Percentiles rank a stretch among this genome's conserved stretches.
Conservation (phyloP, 2,329 filamentous ascomycete species). For the Thermomyces lanuginosus region DNA sequence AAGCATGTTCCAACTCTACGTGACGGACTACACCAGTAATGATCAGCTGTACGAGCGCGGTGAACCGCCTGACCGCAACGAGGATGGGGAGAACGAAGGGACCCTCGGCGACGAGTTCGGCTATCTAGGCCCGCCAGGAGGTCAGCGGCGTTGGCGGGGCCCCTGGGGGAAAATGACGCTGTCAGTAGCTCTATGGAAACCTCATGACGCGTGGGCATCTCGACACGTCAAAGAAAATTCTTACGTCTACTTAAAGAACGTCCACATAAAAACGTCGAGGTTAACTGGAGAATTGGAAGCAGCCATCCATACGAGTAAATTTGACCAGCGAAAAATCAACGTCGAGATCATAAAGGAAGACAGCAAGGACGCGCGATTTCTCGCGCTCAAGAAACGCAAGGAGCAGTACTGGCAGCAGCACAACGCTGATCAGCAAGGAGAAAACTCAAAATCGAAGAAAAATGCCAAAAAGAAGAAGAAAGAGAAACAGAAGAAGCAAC, state of each 20-base stretch:
- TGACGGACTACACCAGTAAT: slow-evolving; percentile 73
- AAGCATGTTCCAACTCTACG: slow-evolving; percentile 46
- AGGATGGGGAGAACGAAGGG: slow-evolving; percentile 25
- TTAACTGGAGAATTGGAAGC: slow-evolving; percentile 49
- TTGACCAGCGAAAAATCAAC: slow-evolving; percentile 37
- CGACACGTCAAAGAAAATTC: slow-evolving; percentile 40
- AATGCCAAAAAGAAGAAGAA: slow-evolving; percentile 21
- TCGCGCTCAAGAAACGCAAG: slow-evolving; percentile 47
- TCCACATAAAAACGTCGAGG: slow-evolving; percentile 47
- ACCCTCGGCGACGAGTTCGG: slow-evolving; percentile 36
- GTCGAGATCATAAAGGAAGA: slow-evolving; percentile 38
- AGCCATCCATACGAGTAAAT: slow-evolving; percentile 46
- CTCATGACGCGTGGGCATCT: slow-evolving; percentile 46
- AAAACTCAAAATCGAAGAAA: slow-evolving; percentile 20
- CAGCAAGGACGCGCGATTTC: slow-evolving; percentile 32
- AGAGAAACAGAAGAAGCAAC: slow-evolving; percentile 14
- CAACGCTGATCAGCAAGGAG: slow-evolving; percentile 12
- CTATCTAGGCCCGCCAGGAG: slow-evolving; percentile 29
- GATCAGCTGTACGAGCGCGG: slow-evolving; percentile 41
- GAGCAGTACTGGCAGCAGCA: slow-evolving; percentile 44
- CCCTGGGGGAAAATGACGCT: slow-evolving; percentile 59
- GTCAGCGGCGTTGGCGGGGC: slow-evolving; percentile 44
- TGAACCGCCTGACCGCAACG: slow-evolving; percentile 19
- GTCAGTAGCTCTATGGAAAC: slow-evolving; percentile 53
- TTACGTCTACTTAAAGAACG: slow-evolving; percentile 53